A percentile compares a stretch with the other conserved stretches of the same genome.
Evolutionary conservation across 2,329 filamentous ascomycete genomes (phyloP).

Genomic region (Diatrype stigma): DNA sequence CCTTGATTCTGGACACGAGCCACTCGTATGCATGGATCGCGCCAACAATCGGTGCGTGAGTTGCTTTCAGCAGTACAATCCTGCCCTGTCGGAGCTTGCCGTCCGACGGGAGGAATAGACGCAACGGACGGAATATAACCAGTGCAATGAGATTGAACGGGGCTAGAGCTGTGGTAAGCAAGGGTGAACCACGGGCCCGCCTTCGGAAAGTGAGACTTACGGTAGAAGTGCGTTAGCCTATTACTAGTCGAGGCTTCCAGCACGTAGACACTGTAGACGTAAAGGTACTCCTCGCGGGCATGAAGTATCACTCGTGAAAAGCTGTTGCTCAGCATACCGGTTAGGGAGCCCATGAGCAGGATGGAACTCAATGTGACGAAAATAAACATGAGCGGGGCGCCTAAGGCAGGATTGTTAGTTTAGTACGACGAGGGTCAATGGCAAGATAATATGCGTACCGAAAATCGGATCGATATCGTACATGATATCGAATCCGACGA

Average conservation of each 20-base stretch:
- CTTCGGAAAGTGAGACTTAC: constrained; percentile 15
- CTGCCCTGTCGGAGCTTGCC: constrained; percentile 57
- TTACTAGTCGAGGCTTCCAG: constrained; percentile 65
- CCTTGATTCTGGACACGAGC: constrained; percentile 33
- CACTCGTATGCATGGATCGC: constrained; percentile 65
- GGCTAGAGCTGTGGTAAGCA: constrained; percentile 24
- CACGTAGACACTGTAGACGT: constrained; percentile 66
- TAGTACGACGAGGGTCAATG: not conserved
- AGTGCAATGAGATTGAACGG: constrained; percentile 73
- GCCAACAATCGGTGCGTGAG: constrained; percentile 65
- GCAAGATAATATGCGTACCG: constrained; percentile 21
- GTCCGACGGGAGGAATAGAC: constrained; percentile 62
- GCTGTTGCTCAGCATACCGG: constrained; percentile 73
- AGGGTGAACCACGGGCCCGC: not conserved
- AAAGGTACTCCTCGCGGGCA: constrained; percentile 72
- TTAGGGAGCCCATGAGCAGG: constrained; percentile 72
- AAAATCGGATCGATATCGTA: constrained; percentile 54
- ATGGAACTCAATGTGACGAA: constrained; percentile 77
- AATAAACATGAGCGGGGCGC: constrained; percentile 61
- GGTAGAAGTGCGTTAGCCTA: constrained; percentile 65
- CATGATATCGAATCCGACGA: constrained; percentile 69
- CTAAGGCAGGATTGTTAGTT: constrained; percentile 14
- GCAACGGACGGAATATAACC: constrained; percentile 65
- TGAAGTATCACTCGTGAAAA: constrained; percentile 62
- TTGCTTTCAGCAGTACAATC: constrained; percentile 59